phyloP scores from a whole-genome alignment of 495 filamentous ascomycete species.

The Aspergillus carlsbadensis region DNA sequence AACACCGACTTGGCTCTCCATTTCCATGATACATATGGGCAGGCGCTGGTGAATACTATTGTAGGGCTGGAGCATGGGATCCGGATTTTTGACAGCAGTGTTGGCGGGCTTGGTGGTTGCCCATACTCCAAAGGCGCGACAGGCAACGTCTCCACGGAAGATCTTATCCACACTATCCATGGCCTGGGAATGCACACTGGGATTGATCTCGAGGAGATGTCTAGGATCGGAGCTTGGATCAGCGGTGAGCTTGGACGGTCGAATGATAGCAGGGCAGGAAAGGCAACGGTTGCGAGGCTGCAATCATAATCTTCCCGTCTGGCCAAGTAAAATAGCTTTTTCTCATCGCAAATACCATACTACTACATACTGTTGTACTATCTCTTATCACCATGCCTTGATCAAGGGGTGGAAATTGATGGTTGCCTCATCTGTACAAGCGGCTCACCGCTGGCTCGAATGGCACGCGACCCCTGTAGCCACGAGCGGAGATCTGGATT shows the following conservation, averaged over 20 bases:
- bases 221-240: slow-evolving; percentile 87
- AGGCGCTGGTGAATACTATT: slow-evolving; percentile 86
- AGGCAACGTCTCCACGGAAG: slow-evolving; percentile 93
- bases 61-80: slow-evolving; percentile 88
- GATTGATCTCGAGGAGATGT: slow-evolving; percentile 78
- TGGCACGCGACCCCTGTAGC: slow-evolving; percentile 3
- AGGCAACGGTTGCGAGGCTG: slow-evolving; percentile 64
- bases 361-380: background rate
- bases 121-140: slow-evolving; percentile 93
- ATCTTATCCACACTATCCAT: slow-evolving; percentile 87
- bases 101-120: slow-evolving; percentile 90
- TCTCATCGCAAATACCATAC: background rate
- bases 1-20: slow-evolving; percentile 85
- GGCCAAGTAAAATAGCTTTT: background rate
- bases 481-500: background rate
- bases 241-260: slow-evolving; percentile 71
- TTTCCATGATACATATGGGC: slow-evolving; percentile 96
- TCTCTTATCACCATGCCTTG: background rate
- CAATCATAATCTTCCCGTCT: background rate
- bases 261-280: slow-evolving; percentile 77
- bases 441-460: slow-evolving; percentile 6
- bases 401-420: background rate
- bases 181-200: slow-evolving; percentile 85
- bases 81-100: slow-evolving; percentile 83
- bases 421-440: background rate